A percentile compares a stretch with the other conserved stretches of the same genome.
These are phyloP conservation scores for Viola odorata DNA, from an alignment of 345 rosid genomes.

Conservation along the genomic window DNA sequence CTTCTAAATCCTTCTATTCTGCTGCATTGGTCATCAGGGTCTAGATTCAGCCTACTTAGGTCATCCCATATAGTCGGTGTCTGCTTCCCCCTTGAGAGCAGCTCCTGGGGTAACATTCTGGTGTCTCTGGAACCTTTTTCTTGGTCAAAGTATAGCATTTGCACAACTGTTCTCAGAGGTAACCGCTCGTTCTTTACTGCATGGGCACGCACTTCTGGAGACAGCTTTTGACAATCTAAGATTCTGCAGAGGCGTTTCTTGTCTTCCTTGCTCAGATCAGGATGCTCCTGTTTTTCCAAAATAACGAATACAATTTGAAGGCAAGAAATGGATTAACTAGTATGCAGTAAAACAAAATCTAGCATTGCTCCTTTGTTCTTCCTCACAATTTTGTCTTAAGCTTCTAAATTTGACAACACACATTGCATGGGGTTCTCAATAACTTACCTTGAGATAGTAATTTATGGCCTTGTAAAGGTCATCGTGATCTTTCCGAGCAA, in stretches of 20 bases:
- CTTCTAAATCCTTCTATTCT: slow-evolving; percentile 14
- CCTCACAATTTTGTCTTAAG: background rate
- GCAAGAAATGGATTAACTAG: background rate
- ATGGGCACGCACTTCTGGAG: slow-evolving; percentile 77
- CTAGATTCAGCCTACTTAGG: slow-evolving; percentile 24
- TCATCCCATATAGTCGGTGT: slow-evolving; percentile 8
- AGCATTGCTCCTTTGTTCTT: background rate
- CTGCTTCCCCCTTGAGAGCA: slow-evolving; percentile 25
- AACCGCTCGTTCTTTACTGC: slow-evolving; percentile 93
- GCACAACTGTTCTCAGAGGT: slow-evolving; percentile 92
- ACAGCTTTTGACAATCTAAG: slow-evolving; percentile 90
- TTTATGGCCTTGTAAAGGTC: slow-evolving; percentile 84
- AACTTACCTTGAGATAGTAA: slow-evolving; percentile 72
- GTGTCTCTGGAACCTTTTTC: slow-evolving; percentile 31
- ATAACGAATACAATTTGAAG: background rate
- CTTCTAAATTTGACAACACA: background rate
- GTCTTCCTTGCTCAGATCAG: slow-evolving; percentile 72
- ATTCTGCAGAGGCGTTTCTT: slow-evolving; percentile 71
- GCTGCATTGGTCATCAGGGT: slow-evolving; percentile 9
- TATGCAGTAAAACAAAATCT: background rate
- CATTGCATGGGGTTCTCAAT: background rate
- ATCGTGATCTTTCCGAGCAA: slow-evolving; percentile 65
- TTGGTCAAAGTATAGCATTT: slow-evolving; percentile 84
- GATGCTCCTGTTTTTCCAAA: slow-evolving; percentile 59
- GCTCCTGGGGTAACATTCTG: slow-evolving; percentile 18